Evolutionary conservation across 2,329 filamentous ascomycete genomes (phyloP), one percentile per base, ranked within the genome.

Genomic region (Alternaria gansuensis): DNA sequence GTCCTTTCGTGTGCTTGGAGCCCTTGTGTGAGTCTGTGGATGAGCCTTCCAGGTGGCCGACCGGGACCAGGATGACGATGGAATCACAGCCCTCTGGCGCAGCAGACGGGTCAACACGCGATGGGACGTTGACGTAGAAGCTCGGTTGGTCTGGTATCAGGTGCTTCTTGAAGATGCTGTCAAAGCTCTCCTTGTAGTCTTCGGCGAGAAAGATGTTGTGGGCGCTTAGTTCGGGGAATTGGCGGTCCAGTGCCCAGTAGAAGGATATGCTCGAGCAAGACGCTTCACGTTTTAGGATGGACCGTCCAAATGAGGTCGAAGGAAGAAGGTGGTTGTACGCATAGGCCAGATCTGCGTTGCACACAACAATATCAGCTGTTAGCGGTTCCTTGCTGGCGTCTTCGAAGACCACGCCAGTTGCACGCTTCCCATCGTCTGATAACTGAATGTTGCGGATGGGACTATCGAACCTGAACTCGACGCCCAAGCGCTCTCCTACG

Each of bases 161-260:
- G 59, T 91, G 87, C 29, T 85, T 79, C 64, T 89, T 86, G 82
- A 93, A 92, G 59, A 92, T 92, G 58, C 85, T 84, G 74, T 92
- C 89, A 69, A 92, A 92, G n/a, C 84, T 88, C 66, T 90, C 87
- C 50, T 82, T 82, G 74, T 91, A 93, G 63, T 89, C 82, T 66
- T 91, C 87, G 2, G 90, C 89, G 6, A 92, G 84, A 79, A 93
- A 93, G 68, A 92, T 90, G 74, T 92, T 93, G 78, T 93, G 90
- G 0, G 87, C 85, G 17, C 83, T 80, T 2, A 93, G 82, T 73
- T 90, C 84, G 0, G 86, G 84, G 2, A 92, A 78, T 51, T 83
- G 81, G 50, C 81, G 79, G 58, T 85, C 81, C 21, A 91, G 81
- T 3, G 85, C 84, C 89, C 89, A 93, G 81, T 91, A 92, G 77